A percentile compares a stretch with the other conserved stretches of the same genome.
Evolutionary conservation across 805 yeast genomes (phyloP).

Genomic region (Groenewaldozyma salmanticensis): DNA sequence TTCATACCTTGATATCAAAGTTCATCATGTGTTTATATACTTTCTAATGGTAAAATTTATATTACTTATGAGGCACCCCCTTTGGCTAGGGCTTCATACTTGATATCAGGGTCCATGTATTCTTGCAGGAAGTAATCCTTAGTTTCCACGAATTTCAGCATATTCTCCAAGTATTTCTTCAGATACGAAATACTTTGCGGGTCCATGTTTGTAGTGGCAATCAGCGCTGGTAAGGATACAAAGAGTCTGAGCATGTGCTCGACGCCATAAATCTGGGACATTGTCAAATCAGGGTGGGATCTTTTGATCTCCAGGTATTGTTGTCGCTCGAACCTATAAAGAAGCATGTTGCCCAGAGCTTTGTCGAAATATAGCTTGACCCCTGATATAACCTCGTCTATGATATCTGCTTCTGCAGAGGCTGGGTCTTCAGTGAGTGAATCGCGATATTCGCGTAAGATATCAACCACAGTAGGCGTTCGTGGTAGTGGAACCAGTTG

Average conservation of each 20-base stretch:
- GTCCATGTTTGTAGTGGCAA: constrained; percentile 74
- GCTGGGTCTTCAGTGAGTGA: constrained; percentile 18
- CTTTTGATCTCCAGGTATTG: constrained; percentile 50
- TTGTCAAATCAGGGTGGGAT: constrained; percentile 27
- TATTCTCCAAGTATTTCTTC: constrained; percentile 42
- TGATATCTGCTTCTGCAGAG: constrained; percentile 37
- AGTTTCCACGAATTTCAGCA: constrained; percentile 46
- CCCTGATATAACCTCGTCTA: constrained; percentile 64
- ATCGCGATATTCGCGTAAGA: constrained; percentile 44
- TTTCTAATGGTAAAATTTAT: too few relatives aligned
- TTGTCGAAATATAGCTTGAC: constrained; percentile 49
- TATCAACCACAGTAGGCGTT: constrained; percentile 39
- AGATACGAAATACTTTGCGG: constrained; percentile 52
- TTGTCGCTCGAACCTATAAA: constrained; percentile 69
- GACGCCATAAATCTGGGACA: constrained; percentile 57
- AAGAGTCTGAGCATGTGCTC: constrained; percentile 74
- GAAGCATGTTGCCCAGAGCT: constrained; percentile 54
- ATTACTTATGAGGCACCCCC: too few relatives aligned
- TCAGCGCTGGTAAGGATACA: constrained; percentile 72
- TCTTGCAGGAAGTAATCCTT: constrained; percentile 29
- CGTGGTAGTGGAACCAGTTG: constrained; percentile 61
- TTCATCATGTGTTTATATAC: too few relatives aligned
- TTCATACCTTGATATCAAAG: too few relatives aligned
- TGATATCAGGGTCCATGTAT: constrained; percentile 45
- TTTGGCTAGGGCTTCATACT: constrained; percentile 31